Conservation (phyloP, 73 alveolate species). For the Diophrys appendiculata region DNA sequence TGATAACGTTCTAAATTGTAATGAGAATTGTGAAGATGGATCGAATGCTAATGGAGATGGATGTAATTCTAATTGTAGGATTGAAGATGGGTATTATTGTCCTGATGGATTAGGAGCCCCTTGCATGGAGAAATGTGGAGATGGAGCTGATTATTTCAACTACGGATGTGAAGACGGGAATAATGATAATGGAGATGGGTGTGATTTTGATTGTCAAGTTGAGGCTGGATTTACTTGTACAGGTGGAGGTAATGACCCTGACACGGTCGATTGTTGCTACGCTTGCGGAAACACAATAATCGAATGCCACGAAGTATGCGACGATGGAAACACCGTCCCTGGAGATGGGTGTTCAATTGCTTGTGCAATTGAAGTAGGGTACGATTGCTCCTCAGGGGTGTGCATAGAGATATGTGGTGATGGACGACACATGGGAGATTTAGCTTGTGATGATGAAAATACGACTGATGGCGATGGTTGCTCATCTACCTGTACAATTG, state of each 20-base stretch:
- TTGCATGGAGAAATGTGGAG: conserved; percentile 29
- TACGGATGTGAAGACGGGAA: conserved; percentile 41
- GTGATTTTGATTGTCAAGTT: background rate
- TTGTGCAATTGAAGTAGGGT: too few species aligned
- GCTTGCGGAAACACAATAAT: too few species aligned
- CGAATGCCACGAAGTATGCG: too few species aligned
- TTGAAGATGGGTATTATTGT: background rate
- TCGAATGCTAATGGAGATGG: background rate
- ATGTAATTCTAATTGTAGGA: conserved; percentile 1
- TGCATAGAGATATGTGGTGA: conserved; percentile 62
- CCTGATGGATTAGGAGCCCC: conserved; percentile 13
- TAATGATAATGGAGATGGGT: conserved; percentile 16
- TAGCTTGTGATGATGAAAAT: conserved; percentile 67
- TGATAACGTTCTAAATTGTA: background rate
- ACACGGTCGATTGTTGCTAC: too few species aligned
- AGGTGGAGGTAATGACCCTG: too few species aligned
- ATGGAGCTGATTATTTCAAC: background rate
- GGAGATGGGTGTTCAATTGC: too few species aligned
- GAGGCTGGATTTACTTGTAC: conserved; percentile 15
- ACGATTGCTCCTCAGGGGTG: conserved; percentile 1
- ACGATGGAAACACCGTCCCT: too few species aligned
- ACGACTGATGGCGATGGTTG: conserved; percentile 63
- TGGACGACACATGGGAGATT: conserved; percentile 19
- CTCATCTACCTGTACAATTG: conserved; percentile 12
- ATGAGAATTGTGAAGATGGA: background rate